Base-by-base conservation (phyloP, 495 filamentous ascomycete genomes). In the Aspergillus baeticus region DNA sequence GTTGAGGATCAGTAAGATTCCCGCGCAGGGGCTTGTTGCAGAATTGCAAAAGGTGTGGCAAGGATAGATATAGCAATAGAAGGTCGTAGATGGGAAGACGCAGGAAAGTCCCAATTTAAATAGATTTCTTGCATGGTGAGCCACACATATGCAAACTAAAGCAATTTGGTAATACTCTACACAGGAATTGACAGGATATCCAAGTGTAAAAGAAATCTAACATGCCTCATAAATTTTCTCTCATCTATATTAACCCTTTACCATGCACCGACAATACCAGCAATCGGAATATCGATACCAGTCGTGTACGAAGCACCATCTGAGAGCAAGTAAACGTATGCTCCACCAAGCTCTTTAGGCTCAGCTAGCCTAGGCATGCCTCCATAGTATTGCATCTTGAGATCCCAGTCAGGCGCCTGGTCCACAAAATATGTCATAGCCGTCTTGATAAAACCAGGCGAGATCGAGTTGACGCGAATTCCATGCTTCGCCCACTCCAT, bases 201-300 rank as follows among this genome's bases (percentile, higher is more conserved):
- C n/a, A n/a, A n/a, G n/a, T n/a, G n/a, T n/a, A n/a, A n/a, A n/a
- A n/a, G n/a, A 29, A 29, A 4, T 29, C 26, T 29, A 29, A 8
- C 26, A 29, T 29, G 26, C 26, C 14, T 37, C n/a, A 20, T 51
- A 23, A 18, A n/a, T 35, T n/a, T n/a, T n/a, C 13, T 51, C n/a
- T 15, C 11, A 10, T 15, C 10, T 37, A 36, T 14, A n/a, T n/a
- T n/a, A 22, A 8, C 36, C 41, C n/a, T 15, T 45, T 31, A 74
- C 69, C 70, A 73, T 3, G 69, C 69, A 13, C 69, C 70, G n/a
- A 74, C 67, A 60, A 74, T 71, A 13, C 70, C 69, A 8, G 69
- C 67, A 20, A 70, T 54, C 10, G 67, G 65, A 52, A 68, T 65
- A 54, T 69, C 62, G 48, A 70, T 66, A 7, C 67, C 67, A 5